These are phyloP conservation scores for Penicillium crustosum DNA, from an alignment of 2,329 filamentous ascomycete species.

Conservation along the genomic window DNA sequence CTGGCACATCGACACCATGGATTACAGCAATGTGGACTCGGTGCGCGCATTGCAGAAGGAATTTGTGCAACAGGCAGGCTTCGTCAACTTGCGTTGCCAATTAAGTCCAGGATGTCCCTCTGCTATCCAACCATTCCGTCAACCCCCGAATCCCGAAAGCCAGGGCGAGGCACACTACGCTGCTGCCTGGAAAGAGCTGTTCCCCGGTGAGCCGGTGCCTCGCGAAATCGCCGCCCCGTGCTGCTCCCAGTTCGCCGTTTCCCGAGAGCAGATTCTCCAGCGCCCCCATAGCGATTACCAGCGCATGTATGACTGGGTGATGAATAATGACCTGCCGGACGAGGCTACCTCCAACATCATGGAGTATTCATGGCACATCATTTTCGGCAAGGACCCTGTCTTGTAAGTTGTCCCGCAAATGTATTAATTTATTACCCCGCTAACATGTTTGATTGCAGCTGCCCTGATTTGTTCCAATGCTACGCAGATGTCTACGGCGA, in stretches of 20 bases:
- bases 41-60: constrained; percentile 52
- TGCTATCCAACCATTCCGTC: constrained; percentile 27
- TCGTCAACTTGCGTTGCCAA: constrained; percentile 59
- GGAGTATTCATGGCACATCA: constrained; percentile 65
- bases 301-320: constrained; percentile 58
- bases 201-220: constrained; percentile 41
- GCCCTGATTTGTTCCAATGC: constrained; percentile 27
- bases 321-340: constrained; percentile 54
- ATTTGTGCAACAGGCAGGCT: constrained; percentile 54
- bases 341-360: constrained; percentile 57
- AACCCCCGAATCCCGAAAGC: constrained; percentile 23
- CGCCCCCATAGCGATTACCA: constrained; percentile 54
- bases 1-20: constrained; percentile 60
- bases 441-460: constrained; percentile 17
- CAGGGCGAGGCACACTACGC: constrained; percentile 34
- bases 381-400: constrained; percentile 42
- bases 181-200: constrained; percentile 27
- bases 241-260: constrained; percentile 64
- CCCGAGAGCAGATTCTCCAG: constrained; percentile 50
- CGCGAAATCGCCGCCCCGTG: constrained; percentile 55
- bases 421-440: background rate
- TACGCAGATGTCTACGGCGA: constrained; percentile 29
- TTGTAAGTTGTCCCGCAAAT: constrained; percentile 28
- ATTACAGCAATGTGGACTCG: constrained; percentile 55
- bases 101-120: constrained; percentile 36